These are phyloP conservation scores for Leucosporidium creatinivorum DNA, from an alignment of 768 basidiomycete species.

Conservation along the genomic window DNA sequence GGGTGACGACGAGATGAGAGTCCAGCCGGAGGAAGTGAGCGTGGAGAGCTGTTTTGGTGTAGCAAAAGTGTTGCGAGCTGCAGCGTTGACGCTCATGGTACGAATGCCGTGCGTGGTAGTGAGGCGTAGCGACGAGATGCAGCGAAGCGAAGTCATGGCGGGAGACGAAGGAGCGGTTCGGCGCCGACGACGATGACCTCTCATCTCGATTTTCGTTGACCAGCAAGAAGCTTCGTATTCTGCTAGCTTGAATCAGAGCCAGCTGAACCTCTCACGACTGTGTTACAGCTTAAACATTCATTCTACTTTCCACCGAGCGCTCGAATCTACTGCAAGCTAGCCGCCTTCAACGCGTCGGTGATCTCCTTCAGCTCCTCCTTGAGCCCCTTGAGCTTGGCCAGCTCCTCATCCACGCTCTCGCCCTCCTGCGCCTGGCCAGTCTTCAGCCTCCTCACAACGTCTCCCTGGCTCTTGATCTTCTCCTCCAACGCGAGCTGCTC, in stretches of 20 bases:
- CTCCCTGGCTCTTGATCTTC: slow-evolving; percentile 68
- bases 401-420: slow-evolving; percentile 28
- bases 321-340: not conserved
- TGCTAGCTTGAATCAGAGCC: too few relatives aligned
- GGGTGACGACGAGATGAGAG: not conserved
- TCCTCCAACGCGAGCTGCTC: slow-evolving; percentile 66
- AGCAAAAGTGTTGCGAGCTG: not conserved
- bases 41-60: not conserved
- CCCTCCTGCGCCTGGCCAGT: slow-evolving; percentile 46
- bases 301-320: too few relatives aligned
- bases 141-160: too few relatives aligned
- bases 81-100: too few relatives aligned
- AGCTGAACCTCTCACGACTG: too few relatives aligned
- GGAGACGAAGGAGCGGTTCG: too few relatives aligned
- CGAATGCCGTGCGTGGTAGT: too few relatives aligned
- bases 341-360: not conserved
- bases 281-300: too few relatives aligned
- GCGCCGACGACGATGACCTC: too few relatives aligned
- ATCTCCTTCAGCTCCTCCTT: slow-evolving; percentile 34
- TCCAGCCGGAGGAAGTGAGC: slow-evolving; percentile 16
- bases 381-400: slow-evolving; percentile 29
- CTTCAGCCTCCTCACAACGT: slow-evolving; percentile 61
- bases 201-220: too few relatives aligned
- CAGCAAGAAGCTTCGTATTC: too few relatives aligned
- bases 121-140: too few relatives aligned